Evolutionary conservation across 768 basidiomycete species (phyloP).

Genomic region (Dictyophora rubrovolvata): DNA sequence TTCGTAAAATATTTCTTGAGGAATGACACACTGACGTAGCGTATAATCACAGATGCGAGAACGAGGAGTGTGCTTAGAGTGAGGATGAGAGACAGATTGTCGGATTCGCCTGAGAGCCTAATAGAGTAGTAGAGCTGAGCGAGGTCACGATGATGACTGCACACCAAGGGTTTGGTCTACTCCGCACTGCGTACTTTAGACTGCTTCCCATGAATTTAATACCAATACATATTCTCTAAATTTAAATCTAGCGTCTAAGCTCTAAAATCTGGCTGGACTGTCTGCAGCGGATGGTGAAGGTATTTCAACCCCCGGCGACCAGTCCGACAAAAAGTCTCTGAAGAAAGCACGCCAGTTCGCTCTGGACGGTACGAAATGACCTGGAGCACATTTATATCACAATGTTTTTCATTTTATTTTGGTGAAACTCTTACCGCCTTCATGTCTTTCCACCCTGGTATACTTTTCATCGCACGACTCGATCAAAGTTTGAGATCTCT

Average conservation of each 20-base stretch:
- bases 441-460: conserved; percentile 61
- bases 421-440: conserved; percentile 49
- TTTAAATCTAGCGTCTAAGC: background rate
- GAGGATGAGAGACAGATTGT: background rate
- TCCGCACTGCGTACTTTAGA: background rate
- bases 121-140: background rate
- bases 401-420: too few species aligned
- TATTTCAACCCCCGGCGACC: background rate
- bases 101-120: background rate
- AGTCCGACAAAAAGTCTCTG: conserved; percentile 40
- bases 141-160: background rate
- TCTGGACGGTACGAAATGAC: conserved; percentile 78
- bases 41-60: background rate
- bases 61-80: background rate
- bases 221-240: background rate
- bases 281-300: background rate
- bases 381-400: conserved; percentile 31
- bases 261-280: background rate
- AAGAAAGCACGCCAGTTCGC: conserved; percentile 70
- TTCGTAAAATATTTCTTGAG: background rate
- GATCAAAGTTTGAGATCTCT: conserved; percentile 51
- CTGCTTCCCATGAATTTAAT: too few species aligned
- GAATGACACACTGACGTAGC: conserved; percentile 6
- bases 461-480: conserved; percentile 36
- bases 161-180: background rate